Conservation (phyloP, 208 protist species). For the Trypanosoma mega region DNA sequence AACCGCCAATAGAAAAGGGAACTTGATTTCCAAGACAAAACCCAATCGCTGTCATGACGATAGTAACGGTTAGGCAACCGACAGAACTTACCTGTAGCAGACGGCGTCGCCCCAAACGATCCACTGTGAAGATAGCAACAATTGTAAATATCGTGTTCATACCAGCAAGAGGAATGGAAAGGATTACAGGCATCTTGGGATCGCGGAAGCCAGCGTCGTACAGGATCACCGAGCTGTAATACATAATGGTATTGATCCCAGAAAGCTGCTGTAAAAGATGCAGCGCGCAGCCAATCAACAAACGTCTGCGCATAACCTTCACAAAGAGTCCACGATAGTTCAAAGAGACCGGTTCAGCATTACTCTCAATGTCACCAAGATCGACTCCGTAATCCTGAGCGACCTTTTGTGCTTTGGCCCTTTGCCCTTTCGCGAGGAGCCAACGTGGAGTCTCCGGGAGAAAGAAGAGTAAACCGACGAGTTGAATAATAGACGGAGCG, state of each 20-base stretch:
- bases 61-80: slow-evolving; percentile 60
- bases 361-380: slow-evolving; percentile 45
- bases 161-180: slow-evolving; percentile 83
- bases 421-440: slow-evolving; percentile 56
- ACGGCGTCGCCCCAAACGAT: slow-evolving; percentile 69
- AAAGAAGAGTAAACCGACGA: slow-evolving; percentile 76
- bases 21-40: slow-evolving; percentile 62
- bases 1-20: slow-evolving; percentile 54
- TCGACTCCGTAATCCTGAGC: slow-evolving; percentile 63
- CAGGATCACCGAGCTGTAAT: slow-evolving; percentile 91
- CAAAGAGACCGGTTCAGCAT: slow-evolving; percentile 35
- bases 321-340: slow-evolving; percentile 57
- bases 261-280: slow-evolving; percentile 92
- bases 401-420: slow-evolving; percentile 43
- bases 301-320: slow-evolving; percentile 58
- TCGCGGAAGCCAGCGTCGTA: slow-evolving; percentile 78
- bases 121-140: slow-evolving; percentile 77
- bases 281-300: slow-evolving; percentile 79
- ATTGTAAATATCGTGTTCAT: slow-evolving; percentile 88
- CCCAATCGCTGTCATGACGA: slow-evolving; percentile 57
- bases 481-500: slow-evolving; percentile 74
- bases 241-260: slow-evolving; percentile 94
- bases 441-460: slow-evolving; percentile 89
- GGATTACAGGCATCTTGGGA: slow-evolving; percentile 71
- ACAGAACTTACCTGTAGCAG: slow-evolving; percentile 71